Base-by-base conservation (phyloP, 305 asterid genomes). In the Ruellia speciosa region DNA sequence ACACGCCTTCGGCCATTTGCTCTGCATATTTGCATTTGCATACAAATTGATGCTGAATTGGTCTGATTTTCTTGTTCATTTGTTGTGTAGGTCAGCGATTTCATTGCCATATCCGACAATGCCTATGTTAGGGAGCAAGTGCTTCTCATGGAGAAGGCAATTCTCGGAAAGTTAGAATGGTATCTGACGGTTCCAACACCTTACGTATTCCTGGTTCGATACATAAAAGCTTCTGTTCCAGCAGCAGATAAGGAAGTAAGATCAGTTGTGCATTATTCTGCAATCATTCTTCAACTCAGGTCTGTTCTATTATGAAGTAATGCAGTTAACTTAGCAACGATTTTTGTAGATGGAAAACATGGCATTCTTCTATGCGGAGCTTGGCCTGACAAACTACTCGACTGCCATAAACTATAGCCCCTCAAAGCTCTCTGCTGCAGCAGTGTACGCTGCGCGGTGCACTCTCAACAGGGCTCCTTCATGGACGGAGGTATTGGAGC, bases 181-280 rank as follows among this genome's bases (percentile, higher is more conserved):
- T 73, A 80, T 58, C 67, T 87, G 56, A 84, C 95, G 3, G 83
- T 87, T 56, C 95, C 95, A 41, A 87, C 95, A 16, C 86, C 94
- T 7, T 87, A 84, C 4, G 94, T 87, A 6, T 87, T 87, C 59
- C 72, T 86, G n/a, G 72, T 70, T 49, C 75, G 96, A 59, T 87
- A 72, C 61, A 68, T 74, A 6, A 87, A 87, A 71, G 96, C 96
- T 40, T 74, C 96, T 31, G 54, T 60, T 61, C 84, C 80, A 11
- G 40, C 80, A 11, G 40, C 69, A 47, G 88, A 81, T 57, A 45
- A 48, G 15, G 83, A 79, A 86, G 90, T 79, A 69, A n/a, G 16
- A 13, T 41, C 47, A n/a, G 16, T 12, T 43, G 49, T 39, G 45
- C 10, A n/a, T 12, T 9, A 35, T 17, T 50, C 16, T 54, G n/a